Conservation (phyloP, 805 yeast genomes). For the Metschnikowia reukaufii region DNA sequence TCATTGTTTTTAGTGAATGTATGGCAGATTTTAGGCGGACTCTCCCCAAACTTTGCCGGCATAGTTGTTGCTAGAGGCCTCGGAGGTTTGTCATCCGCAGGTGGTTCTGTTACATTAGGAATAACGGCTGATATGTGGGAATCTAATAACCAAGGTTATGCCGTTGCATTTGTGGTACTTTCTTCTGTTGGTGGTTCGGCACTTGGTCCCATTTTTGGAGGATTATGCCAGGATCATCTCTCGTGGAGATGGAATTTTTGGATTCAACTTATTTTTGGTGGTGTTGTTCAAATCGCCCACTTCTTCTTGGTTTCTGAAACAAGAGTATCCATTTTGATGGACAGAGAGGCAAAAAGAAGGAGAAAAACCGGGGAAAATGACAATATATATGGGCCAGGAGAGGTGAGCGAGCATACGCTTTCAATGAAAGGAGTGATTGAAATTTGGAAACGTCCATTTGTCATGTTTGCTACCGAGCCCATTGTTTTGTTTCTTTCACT, state of each 20-base stretch:
- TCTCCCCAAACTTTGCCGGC: conserved; percentile 30
- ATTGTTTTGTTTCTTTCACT: conserved; percentile 39
- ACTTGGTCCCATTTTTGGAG: conserved; percentile 32
- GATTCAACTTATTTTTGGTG: conserved; percentile 39
- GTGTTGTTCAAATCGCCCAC: conserved; percentile 32
- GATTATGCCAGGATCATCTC: conserved; percentile 21
- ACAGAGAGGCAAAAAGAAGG: conserved; percentile 37
- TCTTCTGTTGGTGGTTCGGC: conserved; percentile 34
- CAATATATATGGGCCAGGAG: conserved; percentile 38
- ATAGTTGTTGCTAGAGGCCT: conserved; percentile 27
- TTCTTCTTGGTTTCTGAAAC: conserved; percentile 38
- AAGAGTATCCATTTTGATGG: conserved; percentile 33
- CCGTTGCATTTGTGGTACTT: conserved; percentile 34
- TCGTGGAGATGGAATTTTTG: conserved; percentile 29
- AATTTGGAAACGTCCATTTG: conserved; percentile 42
- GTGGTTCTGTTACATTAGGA: conserved; percentile 36
- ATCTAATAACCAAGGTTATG: conserved; percentile 32
- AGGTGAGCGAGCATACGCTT: conserved; percentile 22
- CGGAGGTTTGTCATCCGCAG: conserved; percentile 34
- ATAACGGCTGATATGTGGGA: conserved; percentile 38
- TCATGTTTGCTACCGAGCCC: conserved; percentile 39
- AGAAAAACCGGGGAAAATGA: conserved; percentile 32
- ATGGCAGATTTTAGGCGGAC: conserved; percentile 34
- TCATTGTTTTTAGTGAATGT: conserved; percentile 31
- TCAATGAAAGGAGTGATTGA: conserved; percentile 24